Conservation (phyloP, 139 green algal genomes). For the Chlamydomonas sp. region DNA sequence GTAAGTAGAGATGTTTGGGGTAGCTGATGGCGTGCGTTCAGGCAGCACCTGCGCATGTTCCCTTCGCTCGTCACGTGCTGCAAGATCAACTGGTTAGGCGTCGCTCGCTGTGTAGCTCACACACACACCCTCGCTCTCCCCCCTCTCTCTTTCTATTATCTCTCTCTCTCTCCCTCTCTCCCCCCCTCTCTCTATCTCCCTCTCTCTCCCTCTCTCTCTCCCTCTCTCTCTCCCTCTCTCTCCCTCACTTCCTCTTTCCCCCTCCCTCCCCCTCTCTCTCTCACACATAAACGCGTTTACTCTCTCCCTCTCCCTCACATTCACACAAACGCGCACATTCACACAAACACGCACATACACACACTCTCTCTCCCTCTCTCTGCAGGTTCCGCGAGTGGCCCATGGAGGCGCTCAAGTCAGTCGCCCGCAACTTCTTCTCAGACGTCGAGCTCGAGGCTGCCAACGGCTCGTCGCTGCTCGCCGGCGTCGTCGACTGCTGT, state of each 20-base stretch:
- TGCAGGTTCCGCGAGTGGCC: slow-evolving; percentile 78
- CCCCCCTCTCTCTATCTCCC: too few relatives aligned
- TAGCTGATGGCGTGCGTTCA: slow-evolving; percentile 62
- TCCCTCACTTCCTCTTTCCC: too few relatives aligned
- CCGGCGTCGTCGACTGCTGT: slow-evolving; percentile 44
- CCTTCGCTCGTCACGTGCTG: slow-evolving; percentile 79
- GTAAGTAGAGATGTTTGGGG: too few relatives aligned
- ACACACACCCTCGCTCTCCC: too few relatives aligned
- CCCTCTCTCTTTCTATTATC: too few relatives aligned
- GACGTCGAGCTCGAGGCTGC: slow-evolving; percentile 37
- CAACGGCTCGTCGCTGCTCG: slow-evolving; percentile 19
- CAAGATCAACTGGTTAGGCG: slow-evolving; percentile 67
- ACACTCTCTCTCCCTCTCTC: too few relatives aligned
- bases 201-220: too few relatives aligned
- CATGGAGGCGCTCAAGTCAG: slow-evolving; percentile 51
- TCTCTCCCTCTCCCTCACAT: slow-evolving; percentile 6
- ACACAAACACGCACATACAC: too few relatives aligned
- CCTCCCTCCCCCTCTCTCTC: too few relatives aligned
- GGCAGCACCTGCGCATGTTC: slow-evolving; percentile 80
- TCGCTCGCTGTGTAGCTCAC: background rate
- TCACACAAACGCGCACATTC: too few relatives aligned
- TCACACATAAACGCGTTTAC: background rate
- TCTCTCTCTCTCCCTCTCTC: too few relatives aligned
- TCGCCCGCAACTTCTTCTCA: slow-evolving; percentile 47
- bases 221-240: too few relatives aligned